phyloP scores from a whole-genome alignment of 2,329 filamentous ascomycete genomes.

The Hypoxylon sp. region DNA sequence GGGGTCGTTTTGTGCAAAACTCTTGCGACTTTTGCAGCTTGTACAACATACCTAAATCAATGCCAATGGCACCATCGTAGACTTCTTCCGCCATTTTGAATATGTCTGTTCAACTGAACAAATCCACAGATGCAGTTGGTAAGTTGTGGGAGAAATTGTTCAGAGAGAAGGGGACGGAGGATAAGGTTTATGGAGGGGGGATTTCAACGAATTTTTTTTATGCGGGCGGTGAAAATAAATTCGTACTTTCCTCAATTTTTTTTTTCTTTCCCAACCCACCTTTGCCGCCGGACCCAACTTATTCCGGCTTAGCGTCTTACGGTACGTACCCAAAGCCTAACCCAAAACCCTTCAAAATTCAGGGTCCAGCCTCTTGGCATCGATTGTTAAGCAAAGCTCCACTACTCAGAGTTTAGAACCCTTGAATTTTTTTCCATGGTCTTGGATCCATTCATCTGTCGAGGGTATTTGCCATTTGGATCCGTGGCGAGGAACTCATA shows the following conservation, averaged over 20 bases:
- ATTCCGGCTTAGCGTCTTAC: constrained; percentile 36
- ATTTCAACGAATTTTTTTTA: constrained; percentile 44
- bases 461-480: not conserved
- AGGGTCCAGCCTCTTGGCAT: constrained; percentile 35
- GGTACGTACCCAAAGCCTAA: constrained; percentile 18
- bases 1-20: not conserved
- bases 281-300: constrained; percentile 37
- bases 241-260: constrained; percentile 35
- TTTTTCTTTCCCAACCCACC: constrained; percentile 32
- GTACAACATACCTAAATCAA: constrained; percentile 89
- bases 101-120: constrained; percentile 37
- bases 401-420: constrained; percentile 8
- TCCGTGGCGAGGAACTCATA: not conserved
- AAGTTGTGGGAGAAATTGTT: constrained; percentile 40
- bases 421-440: not conserved
- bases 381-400: constrained; percentile 13
- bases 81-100: constrained; percentile 91
- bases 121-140: constrained; percentile 40
- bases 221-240: constrained; percentile 44
- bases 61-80: constrained; percentile 99
- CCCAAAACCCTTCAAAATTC: constrained; percentile 14
- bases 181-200: constrained; percentile 28
- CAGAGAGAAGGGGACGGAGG: constrained; percentile 34
- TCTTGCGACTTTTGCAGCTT: not conserved
- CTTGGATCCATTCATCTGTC: not conserved